Evolutionary conservation across 306 rosid genomes (phyloP).

Genomic region (Luffa aegyptiaca): DNA sequence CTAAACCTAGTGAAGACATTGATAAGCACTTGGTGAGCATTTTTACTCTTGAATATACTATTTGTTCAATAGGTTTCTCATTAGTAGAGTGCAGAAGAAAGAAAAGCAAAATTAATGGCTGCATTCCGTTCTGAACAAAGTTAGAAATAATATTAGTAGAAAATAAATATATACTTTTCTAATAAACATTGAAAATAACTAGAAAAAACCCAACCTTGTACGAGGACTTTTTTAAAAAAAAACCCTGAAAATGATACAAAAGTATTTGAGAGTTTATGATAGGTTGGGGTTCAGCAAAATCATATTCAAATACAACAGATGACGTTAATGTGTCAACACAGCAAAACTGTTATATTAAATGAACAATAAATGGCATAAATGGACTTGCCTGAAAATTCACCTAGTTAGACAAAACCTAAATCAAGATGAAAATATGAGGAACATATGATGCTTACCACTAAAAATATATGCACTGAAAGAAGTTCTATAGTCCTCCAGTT

Average conservation of each 20-base stretch:
- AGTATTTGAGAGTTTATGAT: background rate
- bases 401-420: background rate
- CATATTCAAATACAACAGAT: background rate
- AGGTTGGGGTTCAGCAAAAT: background rate
- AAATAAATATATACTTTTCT: background rate
- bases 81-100: background rate
- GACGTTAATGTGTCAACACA: background rate
- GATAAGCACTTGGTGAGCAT: background rate
- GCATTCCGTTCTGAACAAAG: background rate
- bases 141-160: background rate
- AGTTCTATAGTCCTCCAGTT: constrained; percentile 53
- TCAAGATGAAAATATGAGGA: background rate
- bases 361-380: background rate
- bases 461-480: constrained; percentile 52
- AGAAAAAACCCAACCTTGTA: background rate
- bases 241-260: background rate
- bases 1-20: background rate
- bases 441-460: constrained; percentile 47
- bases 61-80: constrained; percentile 1
- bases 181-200: background rate
- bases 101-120: background rate
- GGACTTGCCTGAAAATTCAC: background rate
- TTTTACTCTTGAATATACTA: background rate
- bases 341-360: background rate
- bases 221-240: background rate